These are phyloP conservation scores for Lentinula sp. DNA, from an alignment of 768 basidiomycete genomes.

Conservation along the genomic window DNA sequence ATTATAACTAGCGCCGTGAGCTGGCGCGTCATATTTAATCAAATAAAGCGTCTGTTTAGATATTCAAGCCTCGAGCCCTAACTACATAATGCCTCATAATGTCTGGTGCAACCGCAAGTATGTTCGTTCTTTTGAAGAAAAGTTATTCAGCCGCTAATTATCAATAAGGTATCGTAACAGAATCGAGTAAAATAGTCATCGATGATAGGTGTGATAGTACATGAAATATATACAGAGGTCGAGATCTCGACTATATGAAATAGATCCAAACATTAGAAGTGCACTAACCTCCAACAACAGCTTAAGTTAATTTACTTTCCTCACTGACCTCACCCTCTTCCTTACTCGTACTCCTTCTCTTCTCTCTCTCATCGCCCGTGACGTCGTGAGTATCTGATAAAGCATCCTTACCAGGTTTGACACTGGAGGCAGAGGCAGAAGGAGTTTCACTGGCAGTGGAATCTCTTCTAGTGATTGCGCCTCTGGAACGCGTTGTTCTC, in stretches of 20 bases:
- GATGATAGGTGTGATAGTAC: too few species aligned
- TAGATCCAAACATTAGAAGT: not conserved
- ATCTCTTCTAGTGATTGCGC: not conserved
- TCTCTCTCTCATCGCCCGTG: not conserved
- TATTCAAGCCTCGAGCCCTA: too few species aligned
- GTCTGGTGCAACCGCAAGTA: too few species aligned
- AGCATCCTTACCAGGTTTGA: not conserved
- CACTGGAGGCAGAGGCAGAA: not conserved
- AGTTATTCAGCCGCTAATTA: too few species aligned
- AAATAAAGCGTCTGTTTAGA: too few species aligned
- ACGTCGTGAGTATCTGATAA: not conserved
- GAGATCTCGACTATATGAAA: not conserved
- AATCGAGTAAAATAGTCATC: too few species aligned
- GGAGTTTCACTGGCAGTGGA: constrained; percentile 5
- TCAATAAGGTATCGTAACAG: too few species aligned
- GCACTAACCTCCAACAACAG: not conserved
- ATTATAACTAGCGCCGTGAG: too few species aligned
- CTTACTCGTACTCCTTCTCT: constrained; percentile 2
- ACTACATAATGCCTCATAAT: too few species aligned
- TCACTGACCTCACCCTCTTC: constrained; percentile 6
- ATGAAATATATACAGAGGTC: too few species aligned
- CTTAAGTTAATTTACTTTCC: constrained; percentile 1
- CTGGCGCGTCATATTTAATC: not conserved
- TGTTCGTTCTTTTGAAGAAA: too few species aligned
- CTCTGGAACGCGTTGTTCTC: constrained; percentile 5